Base-by-base conservation (phyloP, 2,329 filamentous ascomycete genomes). In the Mycocentrospora acerina region DNA sequence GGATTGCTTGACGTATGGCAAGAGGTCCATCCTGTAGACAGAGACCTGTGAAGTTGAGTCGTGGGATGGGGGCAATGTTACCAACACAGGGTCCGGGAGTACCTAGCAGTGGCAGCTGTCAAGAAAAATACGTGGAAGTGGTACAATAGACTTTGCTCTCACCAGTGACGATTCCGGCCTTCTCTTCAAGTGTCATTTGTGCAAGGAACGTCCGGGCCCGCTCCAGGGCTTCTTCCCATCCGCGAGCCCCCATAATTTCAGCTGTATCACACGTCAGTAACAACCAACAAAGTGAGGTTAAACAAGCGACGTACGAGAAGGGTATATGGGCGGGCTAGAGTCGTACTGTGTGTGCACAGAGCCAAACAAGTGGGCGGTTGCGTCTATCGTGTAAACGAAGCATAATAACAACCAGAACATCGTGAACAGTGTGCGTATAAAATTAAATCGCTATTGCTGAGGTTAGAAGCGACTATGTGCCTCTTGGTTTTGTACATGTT, bases 11-110 rank as follows among this genome's bases (percentile, higher is more conserved):
- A 41, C 65, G 57, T 35, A 70, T 55, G 25, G 61, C 56, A 44
- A 67, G 53, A 40, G 64, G 59, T 29, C 61, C 68, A 46, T 71
- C 69, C 29, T 69, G 64, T 5, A 71, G 55, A 42, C 69, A 71
- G 11, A 71, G 57, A 31, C 67, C 68, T 12, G 55, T 57, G 55
- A 70, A 70, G 12, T 60, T 60, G n/a, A 71, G 53, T 19, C 67
- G 57, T 22, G 60, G 56, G 26, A 71, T 65, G 33, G 56, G 54
- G 44, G 62, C 62, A 34, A 66, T 67, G 49, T 68, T 61, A 7
- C 85, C 57, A 22, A 83, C 81, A 48, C 87, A 91, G 9, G 59
- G 58, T 14, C 60, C 62, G 22, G 53, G n/a, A n/a, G n/a, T n/a
- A n/a, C n/a, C n/a, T n/a, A n/a, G n/a, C n/a, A n/a, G n/a, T n/a